phyloP scores from a whole-genome alignment of 164 flowering plant genomes.

The Piper betle region DNA sequence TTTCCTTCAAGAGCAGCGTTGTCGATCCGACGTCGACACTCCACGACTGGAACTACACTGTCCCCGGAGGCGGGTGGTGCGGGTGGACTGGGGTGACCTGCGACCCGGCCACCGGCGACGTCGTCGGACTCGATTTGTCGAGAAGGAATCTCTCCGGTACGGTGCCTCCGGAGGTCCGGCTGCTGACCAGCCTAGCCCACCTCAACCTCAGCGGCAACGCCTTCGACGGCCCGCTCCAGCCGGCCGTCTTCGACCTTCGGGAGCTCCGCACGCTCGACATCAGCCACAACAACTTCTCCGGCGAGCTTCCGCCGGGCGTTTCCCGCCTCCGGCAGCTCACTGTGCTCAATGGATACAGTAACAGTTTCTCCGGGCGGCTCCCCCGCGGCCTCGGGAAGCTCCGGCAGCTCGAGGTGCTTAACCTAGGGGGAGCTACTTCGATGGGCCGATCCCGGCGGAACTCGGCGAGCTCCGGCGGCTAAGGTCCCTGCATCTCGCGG shows the following conservation, averaged over 20 bases:
- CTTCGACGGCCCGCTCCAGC: conserved; percentile 51
- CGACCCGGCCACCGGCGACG: conserved; percentile 21
- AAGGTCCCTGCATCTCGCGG: conserved; percentile 46
- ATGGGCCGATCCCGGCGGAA: conserved; percentile 44
- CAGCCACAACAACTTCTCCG: conserved; percentile 62
- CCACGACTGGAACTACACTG: conserved; percentile 41
- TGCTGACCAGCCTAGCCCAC: conserved; percentile 28
- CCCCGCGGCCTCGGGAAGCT: conserved; percentile 44
- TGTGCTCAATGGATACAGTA: conserved; percentile 59
- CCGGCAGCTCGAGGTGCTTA: conserved; percentile 43
- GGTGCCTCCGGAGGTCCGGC: conserved; percentile 34
- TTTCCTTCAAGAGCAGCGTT: conserved; percentile 59
- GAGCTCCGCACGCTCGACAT: conserved; percentile 52
- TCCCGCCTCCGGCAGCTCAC: conserved; percentile 42
- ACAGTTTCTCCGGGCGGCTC: conserved; percentile 65
- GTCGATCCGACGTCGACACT: conserved; percentile 45
- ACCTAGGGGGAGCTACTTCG: conserved; percentile 93
- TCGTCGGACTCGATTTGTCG: conserved; percentile 63
- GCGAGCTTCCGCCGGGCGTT: conserved; percentile 54
- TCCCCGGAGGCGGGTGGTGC: conserved; percentile 42
- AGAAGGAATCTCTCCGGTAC: conserved; percentile 61
- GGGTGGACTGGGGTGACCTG: conserved; percentile 82
- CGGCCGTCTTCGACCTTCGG: conserved; percentile 36
- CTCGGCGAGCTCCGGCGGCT: conserved; percentile 42
- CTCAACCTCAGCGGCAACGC: conserved; percentile 64